Base-by-base conservation (phyloP, 106 monocot species). In the Gastrodia elata region DNA sequence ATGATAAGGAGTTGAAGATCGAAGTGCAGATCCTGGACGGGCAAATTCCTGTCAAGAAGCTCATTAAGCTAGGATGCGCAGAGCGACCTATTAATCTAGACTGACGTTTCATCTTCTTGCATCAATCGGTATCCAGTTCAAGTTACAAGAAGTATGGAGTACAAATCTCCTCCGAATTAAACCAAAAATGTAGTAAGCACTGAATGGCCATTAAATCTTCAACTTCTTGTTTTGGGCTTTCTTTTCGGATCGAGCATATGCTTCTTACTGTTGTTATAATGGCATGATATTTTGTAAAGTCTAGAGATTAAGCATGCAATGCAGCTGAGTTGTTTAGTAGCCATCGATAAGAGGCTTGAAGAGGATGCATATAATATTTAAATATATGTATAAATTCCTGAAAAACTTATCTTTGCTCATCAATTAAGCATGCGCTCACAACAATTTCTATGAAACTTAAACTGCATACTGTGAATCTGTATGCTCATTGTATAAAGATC, bases 1-100 rank as follows among this genome's bases (percentile, higher is more conserved):
- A 84, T 46, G 64, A 49, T 11, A 49, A 79, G 43, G 61, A 80
- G 26, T 20, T 84, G 44, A 75, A 42, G 52, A 80, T 90, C 24
- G 52, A 42, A 58, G 84, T 90, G 42, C 77, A 71, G 35, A 75
- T 90, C 18, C 84, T 87, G 6, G 52, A 74, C 26, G 89, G 82
- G 0, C 40, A 75, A n/a, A 56, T 86, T n/a, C 83, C 86, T 0
- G 15, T 6, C 6, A n/a, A 32, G 61, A n/a, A 32, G 61, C 36
- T 70, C 20, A 25, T 16, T 15, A 39, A 36, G 26, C 18, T 22
- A 65, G 40, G 81, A 49, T 65, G 65, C 20, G 39, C 69, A 38
- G 58, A 75, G 37, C 22, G n/a, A 28, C 75, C 75, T 24, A 80
- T 80, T 43, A 13, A 24, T 35, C 22, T 75, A 24, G 74, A 68